phyloP scores from a whole-genome alignment of 306 rosid genomes.

The Begonia masoniana region DNA sequence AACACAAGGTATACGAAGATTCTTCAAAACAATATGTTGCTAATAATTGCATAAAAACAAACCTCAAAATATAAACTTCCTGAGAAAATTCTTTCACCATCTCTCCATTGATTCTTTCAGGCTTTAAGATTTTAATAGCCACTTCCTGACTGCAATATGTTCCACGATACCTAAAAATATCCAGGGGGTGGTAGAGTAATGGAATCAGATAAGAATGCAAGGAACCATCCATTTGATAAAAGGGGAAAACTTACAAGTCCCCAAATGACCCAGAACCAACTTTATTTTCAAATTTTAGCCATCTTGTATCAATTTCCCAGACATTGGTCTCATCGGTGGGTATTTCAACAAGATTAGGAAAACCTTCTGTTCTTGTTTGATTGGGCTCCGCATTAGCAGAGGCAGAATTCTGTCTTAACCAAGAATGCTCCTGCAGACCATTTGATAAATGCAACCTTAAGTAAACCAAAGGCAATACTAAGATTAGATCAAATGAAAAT shows the following conservation, averaged over 20 bases:
- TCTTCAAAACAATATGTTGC: slow-evolving; percentile 3
- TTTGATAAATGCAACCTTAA: slow-evolving; percentile 14
- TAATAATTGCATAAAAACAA: slow-evolving; percentile 23
- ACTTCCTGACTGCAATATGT: slow-evolving; percentile 92
- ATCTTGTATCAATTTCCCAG: slow-evolving; percentile 86
- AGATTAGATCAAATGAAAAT: neutral
- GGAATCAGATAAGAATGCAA: slow-evolving; percentile 24
- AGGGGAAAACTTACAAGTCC: slow-evolving; percentile 65
- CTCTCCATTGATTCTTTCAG: slow-evolving; percentile 69
- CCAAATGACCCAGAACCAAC: slow-evolving; percentile 97
- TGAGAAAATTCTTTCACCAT: slow-evolving; percentile 91
- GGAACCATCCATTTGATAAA: slow-evolving; percentile 16
- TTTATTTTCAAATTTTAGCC: slow-evolving; percentile 68
- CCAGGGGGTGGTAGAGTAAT: slow-evolving; percentile 11
- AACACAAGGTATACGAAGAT: neutral
- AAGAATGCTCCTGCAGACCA: slow-evolving; percentile 38
- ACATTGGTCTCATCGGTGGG: slow-evolving; percentile 94
- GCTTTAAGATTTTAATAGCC: slow-evolving; percentile 84
- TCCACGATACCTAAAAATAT: slow-evolving; percentile 65
- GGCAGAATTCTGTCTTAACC: slow-evolving; percentile 41
- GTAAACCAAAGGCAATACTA: neutral
- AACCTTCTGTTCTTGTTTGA: slow-evolving; percentile 35
- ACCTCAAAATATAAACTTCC: slow-evolving; percentile 99
- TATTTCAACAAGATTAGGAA: slow-evolving; percentile 54
- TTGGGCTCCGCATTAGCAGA: slow-evolving; percentile 29